phyloP scores from a whole-genome alignment of 257 asterid genomes.

The Eustoma russellianum region DNA sequence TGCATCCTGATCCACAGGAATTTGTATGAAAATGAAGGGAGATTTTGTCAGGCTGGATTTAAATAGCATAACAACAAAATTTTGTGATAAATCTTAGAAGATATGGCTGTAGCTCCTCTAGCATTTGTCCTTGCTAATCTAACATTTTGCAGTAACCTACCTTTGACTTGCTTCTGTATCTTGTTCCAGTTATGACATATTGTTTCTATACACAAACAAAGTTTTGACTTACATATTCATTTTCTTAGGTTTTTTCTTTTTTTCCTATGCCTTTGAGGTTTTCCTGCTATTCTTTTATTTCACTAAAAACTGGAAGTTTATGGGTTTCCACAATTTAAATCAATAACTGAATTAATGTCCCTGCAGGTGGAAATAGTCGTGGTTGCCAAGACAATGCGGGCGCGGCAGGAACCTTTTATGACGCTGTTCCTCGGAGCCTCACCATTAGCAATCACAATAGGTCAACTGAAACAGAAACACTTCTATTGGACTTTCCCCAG shows the following conservation, averaged over 20 bases:
- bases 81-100: no score
- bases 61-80: no score
- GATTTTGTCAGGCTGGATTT: not conserved
- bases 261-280: not conserved
- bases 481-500: slow-evolving; percentile 87
- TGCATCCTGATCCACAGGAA: not conserved
- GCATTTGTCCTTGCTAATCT: not conserved
- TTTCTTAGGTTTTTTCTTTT: not conserved
- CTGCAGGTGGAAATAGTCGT: slow-evolving; percentile 87
- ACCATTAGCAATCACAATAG: slow-evolving; percentile 77
- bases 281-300: not conserved
- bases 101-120: slow-evolving; percentile 1
- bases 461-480: slow-evolving; percentile 82
- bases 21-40: not conserved
- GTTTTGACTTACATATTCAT: not conserved
- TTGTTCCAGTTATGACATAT: not conserved
- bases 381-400: slow-evolving; percentile 96
- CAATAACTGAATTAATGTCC: slow-evolving; percentile 15
- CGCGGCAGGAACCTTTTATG: slow-evolving; percentile 97
- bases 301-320: not conserved
- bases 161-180: not conserved
- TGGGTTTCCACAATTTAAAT: slow-evolving; percentile 1
- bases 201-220: not conserved
- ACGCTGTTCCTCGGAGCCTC: slow-evolving; percentile 85
- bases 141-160: not conserved